Conservation (phyloP, 345 rosid genomes). For the Brassica cretica region DNA sequence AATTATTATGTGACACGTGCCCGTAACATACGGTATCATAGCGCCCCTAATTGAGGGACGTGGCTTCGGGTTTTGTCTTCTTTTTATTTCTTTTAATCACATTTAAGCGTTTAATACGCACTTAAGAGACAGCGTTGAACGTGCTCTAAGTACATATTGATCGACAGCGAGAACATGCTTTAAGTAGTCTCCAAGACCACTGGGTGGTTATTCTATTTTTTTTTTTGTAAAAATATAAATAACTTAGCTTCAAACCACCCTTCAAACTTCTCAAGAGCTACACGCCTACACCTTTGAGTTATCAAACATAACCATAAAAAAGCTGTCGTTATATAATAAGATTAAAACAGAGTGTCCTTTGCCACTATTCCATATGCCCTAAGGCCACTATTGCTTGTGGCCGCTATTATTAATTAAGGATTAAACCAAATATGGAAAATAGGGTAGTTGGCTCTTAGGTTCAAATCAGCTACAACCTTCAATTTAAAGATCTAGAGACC, state of each 20-base stretch:
- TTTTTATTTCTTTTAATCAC: no score
- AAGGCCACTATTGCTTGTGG: conserved; percentile 33
- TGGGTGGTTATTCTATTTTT: conserved; percentile 29
- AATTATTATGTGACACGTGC: no score
- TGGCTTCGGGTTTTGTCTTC: no score
- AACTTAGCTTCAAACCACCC: conserved; percentile 19
- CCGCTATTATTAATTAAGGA: conserved; percentile 33
- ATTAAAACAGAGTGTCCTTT: conserved; percentile 29
- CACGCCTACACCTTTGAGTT: conserved; percentile 7
- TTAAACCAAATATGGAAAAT: conserved; percentile 36
- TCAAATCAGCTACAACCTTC: conserved; percentile 38
- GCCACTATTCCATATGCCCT: conserved; percentile 35
- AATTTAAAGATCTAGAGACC: conserved; percentile 42
- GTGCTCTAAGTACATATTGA: conserved; percentile 16
- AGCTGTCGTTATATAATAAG: conserved; percentile 7
- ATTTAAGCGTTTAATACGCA: no score
- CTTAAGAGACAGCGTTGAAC: no score
- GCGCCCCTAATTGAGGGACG: no score
- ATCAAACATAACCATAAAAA: conserved; percentile 17
- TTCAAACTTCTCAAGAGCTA: conserved; percentile 37
- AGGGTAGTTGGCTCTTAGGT: conserved; percentile 39
- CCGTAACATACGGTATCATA: no score
- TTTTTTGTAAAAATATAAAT: not conserved
- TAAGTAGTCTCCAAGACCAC: conserved; percentile 42
- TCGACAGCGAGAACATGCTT: conserved; percentile 36